These are phyloP conservation scores for Hirschfeldia incana DNA, from an alignment of 345 rosid species.

Conservation along the genomic window DNA sequence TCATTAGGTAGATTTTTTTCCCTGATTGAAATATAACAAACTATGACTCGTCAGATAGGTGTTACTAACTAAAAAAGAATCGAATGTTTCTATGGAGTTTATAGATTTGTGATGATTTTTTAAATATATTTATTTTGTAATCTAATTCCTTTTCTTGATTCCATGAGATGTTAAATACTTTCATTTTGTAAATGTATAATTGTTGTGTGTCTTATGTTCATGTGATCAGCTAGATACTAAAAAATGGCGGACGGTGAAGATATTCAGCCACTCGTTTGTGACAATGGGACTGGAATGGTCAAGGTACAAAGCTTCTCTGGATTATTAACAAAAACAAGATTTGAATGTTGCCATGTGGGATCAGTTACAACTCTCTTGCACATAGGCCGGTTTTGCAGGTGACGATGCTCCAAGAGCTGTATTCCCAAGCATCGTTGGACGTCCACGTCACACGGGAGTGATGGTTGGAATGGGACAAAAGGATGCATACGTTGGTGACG, in stretches of 20 bases:
- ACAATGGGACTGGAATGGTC: slow-evolving; percentile 69
- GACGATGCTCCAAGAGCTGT: slow-evolving; percentile 80
- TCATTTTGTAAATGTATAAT: not conserved
- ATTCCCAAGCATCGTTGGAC: slow-evolving; percentile 69
- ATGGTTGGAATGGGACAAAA: slow-evolving; percentile 74
- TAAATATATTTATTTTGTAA: not conserved
- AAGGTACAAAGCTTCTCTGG: slow-evolving; percentile 39
- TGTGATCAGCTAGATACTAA: slow-evolving; percentile 31
- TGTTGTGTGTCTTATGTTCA: slow-evolving; percentile 13
- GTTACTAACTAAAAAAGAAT: not conserved
- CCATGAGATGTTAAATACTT: not conserved
- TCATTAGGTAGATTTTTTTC: not conserved
- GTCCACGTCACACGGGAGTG: slow-evolving; percentile 69
- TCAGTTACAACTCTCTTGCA: not conserved
- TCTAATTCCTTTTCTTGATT: not conserved
- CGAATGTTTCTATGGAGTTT: not conserved
- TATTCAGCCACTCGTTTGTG: slow-evolving; percentile 69
- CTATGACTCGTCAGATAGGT: too few species aligned
- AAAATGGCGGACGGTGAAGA: slow-evolving; percentile 60
- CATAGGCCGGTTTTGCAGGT: slow-evolving; percentile 70
- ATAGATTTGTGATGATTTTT: not conserved
- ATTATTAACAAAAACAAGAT: not conserved
- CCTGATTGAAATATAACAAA: too few species aligned
- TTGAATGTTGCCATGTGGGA: not conserved
- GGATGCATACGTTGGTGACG: slow-evolving; percentile 67